Evolutionary conservation across 352 stramenopile species (phyloP).

Genomic region (Phytopythium helicoides): DNA sequence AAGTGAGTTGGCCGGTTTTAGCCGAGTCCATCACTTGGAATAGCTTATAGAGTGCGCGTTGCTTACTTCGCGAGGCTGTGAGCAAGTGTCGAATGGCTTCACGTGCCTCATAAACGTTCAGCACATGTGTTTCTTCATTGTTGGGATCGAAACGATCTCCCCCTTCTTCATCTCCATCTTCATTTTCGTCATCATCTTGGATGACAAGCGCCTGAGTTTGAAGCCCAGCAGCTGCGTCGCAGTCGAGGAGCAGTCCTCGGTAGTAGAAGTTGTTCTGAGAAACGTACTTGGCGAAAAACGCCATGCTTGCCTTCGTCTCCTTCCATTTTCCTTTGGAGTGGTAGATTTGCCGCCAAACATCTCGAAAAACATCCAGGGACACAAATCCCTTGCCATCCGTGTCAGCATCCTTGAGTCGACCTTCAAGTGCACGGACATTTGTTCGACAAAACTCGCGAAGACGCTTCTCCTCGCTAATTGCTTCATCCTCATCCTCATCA

Average conservation of each 20-base stretch:
- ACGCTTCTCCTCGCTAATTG: conserved; percentile 27
- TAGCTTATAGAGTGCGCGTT: conserved; percentile 60
- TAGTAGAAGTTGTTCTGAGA: conserved; percentile 63
- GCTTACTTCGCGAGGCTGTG: conserved; percentile 33
- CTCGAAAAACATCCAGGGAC: conserved; percentile 30
- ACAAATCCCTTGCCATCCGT: conserved; percentile 54
- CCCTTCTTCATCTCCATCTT: conserved; percentile 5
- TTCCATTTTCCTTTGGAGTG: conserved; percentile 29
- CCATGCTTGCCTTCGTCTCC: conserved; percentile 30
- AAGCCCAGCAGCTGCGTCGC: conserved; percentile 43
- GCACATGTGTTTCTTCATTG: not conserved
- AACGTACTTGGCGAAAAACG: conserved; percentile 50
- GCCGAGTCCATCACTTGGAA: conserved; percentile 56
- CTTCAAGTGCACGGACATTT: conserved; percentile 42
- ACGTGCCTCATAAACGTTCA: conserved; percentile 47
- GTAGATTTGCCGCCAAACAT: conserved; percentile 23
- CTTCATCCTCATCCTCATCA: not conserved
- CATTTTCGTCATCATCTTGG: conserved; percentile 49
- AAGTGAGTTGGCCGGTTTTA: conserved; percentile 48
- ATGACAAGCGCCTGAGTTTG: conserved; percentile 53
- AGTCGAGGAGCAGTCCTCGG: conserved; percentile 64
- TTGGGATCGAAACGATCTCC: conserved; percentile 21
- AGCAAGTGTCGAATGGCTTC: conserved; percentile 54
- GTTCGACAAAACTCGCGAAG: conserved; percentile 41
- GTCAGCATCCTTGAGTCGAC: conserved; percentile 34